Percentiles rank a stretch among this genome's conserved stretches.
Conservation (phyloP, 257 asterid genomes). For the Verbascum thapsus region DNA sequence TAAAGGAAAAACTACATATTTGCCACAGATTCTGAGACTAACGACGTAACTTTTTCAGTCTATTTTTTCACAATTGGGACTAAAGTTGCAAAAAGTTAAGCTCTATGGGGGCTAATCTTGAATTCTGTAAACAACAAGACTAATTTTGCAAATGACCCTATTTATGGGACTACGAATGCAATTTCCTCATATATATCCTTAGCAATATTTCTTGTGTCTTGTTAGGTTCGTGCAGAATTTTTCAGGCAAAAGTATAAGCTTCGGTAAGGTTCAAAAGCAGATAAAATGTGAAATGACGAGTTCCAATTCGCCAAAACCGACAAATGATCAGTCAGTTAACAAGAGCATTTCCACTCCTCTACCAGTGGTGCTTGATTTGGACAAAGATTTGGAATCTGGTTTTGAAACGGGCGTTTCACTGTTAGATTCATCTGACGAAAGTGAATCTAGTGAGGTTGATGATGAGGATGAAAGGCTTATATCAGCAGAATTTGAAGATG, state of each 20-base stretch:
- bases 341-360: conserved; percentile 19
- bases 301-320: conserved; percentile 32
- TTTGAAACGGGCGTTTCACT: conserved; percentile 22
- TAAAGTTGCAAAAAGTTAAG: too few species aligned
- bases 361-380: conserved; percentile 13
- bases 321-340: conserved; percentile 28
- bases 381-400: conserved; percentile 27
- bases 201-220: conserved; percentile 23
- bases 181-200: too few species aligned
- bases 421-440: conserved; percentile 32
- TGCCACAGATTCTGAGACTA: too few species aligned
- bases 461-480: conserved; percentile 34
- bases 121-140: too few species aligned
- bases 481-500: conserved; percentile 32
- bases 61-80: too few species aligned
- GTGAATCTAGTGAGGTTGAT: conserved; percentile 22
- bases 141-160: too few species aligned
- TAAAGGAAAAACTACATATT: too few species aligned
- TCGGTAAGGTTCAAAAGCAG: conserved; percentile 80
- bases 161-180: too few species aligned
- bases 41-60: too few species aligned
- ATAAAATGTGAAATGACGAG: conserved; percentile 63
- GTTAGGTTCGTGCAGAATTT: conserved; percentile 74
- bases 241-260: conserved; percentile 55
- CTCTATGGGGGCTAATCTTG: too few species aligned